A percentile compares a stretch with the other conserved stretches of the same genome.
phyloP scores from a whole-genome alignment of 148 eudicot species.

The Rhododendron mucronatum region DNA sequence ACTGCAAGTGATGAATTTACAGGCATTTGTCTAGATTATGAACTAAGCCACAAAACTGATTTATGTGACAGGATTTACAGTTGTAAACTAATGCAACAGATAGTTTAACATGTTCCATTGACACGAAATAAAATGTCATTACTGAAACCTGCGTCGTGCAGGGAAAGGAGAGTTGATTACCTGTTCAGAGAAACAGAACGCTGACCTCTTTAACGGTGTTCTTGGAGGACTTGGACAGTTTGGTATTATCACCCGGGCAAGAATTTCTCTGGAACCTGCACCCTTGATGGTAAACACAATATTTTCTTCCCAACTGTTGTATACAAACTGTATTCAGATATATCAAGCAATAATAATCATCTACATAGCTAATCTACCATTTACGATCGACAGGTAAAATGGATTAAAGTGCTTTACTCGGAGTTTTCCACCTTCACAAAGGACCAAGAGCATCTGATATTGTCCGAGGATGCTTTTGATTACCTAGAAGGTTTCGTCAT shows the following conservation, averaged over 20 bases:
- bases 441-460: slow-evolving; percentile 85
- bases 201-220: slow-evolving; percentile 78
- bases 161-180: slow-evolving; percentile 73
- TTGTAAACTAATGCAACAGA: neutral
- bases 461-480: slow-evolving; percentile 57
- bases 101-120: neutral
- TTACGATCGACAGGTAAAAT: slow-evolving; percentile 63
- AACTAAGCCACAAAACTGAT: neutral
- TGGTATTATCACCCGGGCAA: slow-evolving; percentile 81
- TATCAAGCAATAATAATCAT: neutral
- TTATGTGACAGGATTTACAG: neutral
- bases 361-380: neutral
- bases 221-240: slow-evolving; percentile 98
- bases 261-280: slow-evolving; percentile 75
- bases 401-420: slow-evolving; percentile 82
- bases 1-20: neutral
- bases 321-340: neutral
- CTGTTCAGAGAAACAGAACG: slow-evolving; percentile 63
- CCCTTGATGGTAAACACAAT: slow-evolving; percentile 48
- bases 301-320: neutral
- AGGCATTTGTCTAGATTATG: neutral
- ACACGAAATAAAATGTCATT: neutral
- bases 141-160: slow-evolving; percentile 24
- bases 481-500: slow-evolving; percentile 90
- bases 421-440: slow-evolving; percentile 66